phyloP scores from a whole-genome alignment of 768 basidiomycete species.

The Suillus spraguei region DNA sequence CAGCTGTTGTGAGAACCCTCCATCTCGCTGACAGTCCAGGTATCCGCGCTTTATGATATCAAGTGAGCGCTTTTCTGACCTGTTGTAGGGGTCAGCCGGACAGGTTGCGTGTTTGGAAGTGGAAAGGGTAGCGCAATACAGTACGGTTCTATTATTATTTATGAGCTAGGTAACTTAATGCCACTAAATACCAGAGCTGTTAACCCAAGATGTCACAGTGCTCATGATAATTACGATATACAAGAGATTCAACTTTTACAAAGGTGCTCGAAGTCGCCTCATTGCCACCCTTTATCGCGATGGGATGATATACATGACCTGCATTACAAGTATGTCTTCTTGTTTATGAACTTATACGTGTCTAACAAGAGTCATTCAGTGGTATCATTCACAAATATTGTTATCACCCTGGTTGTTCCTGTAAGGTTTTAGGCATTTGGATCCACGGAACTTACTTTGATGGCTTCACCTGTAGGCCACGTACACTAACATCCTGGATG shows the following conservation, averaged over 20 bases:
- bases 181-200: background rate
- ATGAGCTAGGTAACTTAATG: slow-evolving; percentile 4
- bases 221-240: slow-evolving; percentile 2
- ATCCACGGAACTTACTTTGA: background rate
- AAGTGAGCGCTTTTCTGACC: background rate
- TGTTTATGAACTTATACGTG: background rate
- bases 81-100: background rate
- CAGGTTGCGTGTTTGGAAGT: background rate
- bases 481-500: background rate
- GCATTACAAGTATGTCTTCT: background rate
- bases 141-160: background rate
- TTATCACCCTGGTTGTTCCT: background rate
- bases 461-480: background rate
- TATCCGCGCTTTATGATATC: background rate
- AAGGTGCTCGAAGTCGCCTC: background rate
- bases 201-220: background rate
- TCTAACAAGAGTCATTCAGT: background rate
- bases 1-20: background rate
- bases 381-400: background rate
- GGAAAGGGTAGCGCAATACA: background rate
- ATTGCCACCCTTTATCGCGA: background rate
- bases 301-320: background rate
- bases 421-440: background rate
- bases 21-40: background rate
- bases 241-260: background rate